A percentile compares a stretch with the other conserved stretches of the same genome.
Evolutionary conservation across 495 filamentous ascomycete genomes (phyloP).

Genomic region (Xylaria palmicola): DNA sequence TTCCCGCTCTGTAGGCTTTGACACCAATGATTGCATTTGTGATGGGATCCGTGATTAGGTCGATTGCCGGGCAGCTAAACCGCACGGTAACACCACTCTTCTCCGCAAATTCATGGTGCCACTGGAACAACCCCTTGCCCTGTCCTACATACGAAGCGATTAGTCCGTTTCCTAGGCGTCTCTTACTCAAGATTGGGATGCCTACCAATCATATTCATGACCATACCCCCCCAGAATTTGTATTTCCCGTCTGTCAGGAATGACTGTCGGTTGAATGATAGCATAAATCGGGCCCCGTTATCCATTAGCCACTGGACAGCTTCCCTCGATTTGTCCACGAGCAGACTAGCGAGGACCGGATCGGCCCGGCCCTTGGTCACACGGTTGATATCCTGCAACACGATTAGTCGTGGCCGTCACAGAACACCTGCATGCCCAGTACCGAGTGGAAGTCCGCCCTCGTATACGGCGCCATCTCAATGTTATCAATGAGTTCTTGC

Average conservation of each 20-base stretch:
- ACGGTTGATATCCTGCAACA: conserved; percentile 45
- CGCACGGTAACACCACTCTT: conserved; percentile 40
- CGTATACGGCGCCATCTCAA: conserved; percentile 35
- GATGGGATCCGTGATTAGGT: conserved; percentile 36
- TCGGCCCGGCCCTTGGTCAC: conserved; percentile 51
- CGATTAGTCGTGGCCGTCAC: background rate
- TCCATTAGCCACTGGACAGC: conserved; percentile 55
- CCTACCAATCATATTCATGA: conserved; percentile 54
- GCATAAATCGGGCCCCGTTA: conserved; percentile 53
- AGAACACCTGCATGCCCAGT: background rate
- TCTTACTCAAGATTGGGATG: background rate
- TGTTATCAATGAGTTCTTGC: conserved; percentile 42
- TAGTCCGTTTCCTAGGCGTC: background rate
- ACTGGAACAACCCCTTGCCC: conserved; percentile 55
- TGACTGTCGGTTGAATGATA: conserved; percentile 62
- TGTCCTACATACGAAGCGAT: conserved; percentile 15
- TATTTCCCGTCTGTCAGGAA: conserved; percentile 53
- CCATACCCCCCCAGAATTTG: conserved; percentile 64
- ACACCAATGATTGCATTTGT: conserved; percentile 41
- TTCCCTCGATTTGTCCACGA: conserved; percentile 48
- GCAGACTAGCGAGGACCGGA: conserved; percentile 36
- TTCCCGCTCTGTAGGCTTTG: conserved; percentile 29
- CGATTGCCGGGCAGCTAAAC: conserved; percentile 44
- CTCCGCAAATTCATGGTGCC: conserved; percentile 44
- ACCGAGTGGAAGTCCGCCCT: conserved; percentile 25